These are phyloP conservation scores for Geotrichum reessii DNA, from an alignment of 1,139 yeast genomes.

Conservation along the genomic window DNA sequence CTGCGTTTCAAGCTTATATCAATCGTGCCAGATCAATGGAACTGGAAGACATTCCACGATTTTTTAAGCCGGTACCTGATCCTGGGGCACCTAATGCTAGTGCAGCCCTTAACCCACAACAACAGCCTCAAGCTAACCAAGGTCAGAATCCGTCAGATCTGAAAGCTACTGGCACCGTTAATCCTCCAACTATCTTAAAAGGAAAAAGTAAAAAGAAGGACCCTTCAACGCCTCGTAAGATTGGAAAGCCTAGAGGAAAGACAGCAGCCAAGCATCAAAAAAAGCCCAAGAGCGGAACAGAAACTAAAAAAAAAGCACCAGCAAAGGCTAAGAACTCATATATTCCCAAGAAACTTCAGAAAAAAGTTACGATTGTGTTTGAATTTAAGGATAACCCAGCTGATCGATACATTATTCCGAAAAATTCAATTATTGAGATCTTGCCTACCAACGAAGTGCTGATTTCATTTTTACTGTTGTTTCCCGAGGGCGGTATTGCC, in stretches of 20 bases:
- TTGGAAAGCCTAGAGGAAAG: constrained; percentile 30
- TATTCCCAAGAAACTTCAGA: constrained; percentile 34
- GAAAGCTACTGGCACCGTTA: constrained; percentile 16
- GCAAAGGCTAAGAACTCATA: constrained; percentile 23
- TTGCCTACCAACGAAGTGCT: constrained; percentile 48
- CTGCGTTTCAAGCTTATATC: constrained; percentile 73
- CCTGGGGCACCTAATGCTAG: constrained; percentile 11
- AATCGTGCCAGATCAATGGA: constrained; percentile 72
- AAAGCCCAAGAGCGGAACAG: constrained; percentile 10
- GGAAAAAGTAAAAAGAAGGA: constrained; percentile 23
- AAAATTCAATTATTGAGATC: constrained; percentile 67
- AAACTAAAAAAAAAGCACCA: constrained; percentile 17
- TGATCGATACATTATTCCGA: constrained; percentile 69
- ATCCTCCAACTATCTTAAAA: constrained; percentile 25
- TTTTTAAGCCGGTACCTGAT: constrained; percentile 18
- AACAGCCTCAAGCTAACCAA: constrained; percentile 11
- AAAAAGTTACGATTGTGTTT: constrained; percentile 69
- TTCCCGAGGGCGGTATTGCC: constrained; percentile 22
- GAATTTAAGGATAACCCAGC: constrained; percentile 79
- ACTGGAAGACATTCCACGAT: constrained; percentile 35
- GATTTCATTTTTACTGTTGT: constrained; percentile 57
- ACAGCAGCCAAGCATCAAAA: constrained; percentile 8
- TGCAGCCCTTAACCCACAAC: constrained; percentile 6
- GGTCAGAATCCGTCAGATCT: constrained; percentile 2
- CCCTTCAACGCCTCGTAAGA: constrained; percentile 21